Evolutionary conservation across 1,284 basidiomycete species (phyloP).

Genomic region (Cronartium ribicola): DNA sequence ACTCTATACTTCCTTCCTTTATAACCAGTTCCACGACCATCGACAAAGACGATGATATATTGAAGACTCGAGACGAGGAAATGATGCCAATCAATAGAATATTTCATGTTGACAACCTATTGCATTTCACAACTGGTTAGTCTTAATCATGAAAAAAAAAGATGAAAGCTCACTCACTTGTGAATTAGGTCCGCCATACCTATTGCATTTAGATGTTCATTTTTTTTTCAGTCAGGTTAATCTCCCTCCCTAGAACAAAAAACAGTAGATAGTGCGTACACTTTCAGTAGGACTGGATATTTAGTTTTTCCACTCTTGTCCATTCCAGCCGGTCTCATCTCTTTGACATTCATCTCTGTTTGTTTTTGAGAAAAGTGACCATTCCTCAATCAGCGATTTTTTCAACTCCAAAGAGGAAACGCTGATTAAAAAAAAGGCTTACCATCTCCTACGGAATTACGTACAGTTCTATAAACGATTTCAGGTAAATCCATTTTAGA

Average conservation of each 20-base stretch:
- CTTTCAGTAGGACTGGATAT: constrained; percentile 84
- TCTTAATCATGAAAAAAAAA: neutral
- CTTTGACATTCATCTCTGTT: constrained; percentile 75
- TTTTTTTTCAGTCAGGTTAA: no score
- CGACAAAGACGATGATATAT: constrained; percentile 80
- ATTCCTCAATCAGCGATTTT: no score
- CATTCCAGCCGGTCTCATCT: constrained; percentile 83
- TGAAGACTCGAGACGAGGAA: constrained; percentile 75
- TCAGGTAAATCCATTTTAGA: neutral
- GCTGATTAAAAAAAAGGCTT: neutral
- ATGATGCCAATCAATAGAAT: constrained; percentile 74
- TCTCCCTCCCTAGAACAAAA: no score
- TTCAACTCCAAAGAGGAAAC: no score
- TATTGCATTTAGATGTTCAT: no score
- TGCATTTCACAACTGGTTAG: neutral
- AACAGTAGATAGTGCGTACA: constrained; percentile 63
- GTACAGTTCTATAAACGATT: neutral
- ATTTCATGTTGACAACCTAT: constrained; percentile 65
- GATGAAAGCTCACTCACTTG: constrained; percentile 51
- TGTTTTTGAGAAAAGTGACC: neutral
- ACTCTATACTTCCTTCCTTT: constrained; percentile 78
- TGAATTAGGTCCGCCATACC: constrained; percentile 83
- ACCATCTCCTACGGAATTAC: neutral
- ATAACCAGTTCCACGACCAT: constrained; percentile 90
- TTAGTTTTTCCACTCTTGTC: constrained; percentile 85